Evolutionary conservation across 768 basidiomycete genomes (phyloP), one percentile per base, ranked within the genome.

Genomic region (Lyophyllum atratum): DNA sequence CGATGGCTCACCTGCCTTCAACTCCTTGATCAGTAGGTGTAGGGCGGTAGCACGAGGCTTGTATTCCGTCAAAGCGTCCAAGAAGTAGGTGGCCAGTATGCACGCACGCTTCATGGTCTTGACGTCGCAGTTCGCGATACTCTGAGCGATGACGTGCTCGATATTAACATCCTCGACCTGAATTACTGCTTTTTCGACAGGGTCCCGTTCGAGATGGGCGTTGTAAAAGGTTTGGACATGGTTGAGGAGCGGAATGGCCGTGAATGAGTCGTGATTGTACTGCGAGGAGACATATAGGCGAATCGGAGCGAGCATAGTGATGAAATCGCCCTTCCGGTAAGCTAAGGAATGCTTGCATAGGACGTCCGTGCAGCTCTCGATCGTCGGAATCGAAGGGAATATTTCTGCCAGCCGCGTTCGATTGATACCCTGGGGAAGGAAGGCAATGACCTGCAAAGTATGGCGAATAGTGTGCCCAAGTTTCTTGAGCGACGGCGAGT

Each of bases 241-340:
- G 11, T 24, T 7, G 14, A 55, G 47, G 12, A 58, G 49, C n/a
- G 56, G 56, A 21, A 43, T 19, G 37, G 34, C 37, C 12, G 17
- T 5, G 21, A 19, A 17, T 12, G 39, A 29, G 12, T 31, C 22
- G n/a, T 14, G 26, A 21, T 52, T 47, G 45, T 34, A 22, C 14
- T 33, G 25, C 3, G 22, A 29, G 8, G 37, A 48, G 2, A 62
- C 49, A 43, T 59, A 59, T 28, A 62, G 61, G 33, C 58, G 54
- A 10, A 62, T 59, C 4, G 61, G 61, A 24, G 60, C 57, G 24
- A 62, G 54, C n/a, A 59, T 25, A 3, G 60, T 62, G 19, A 62
- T 50, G 47, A 55, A 55, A 15, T 47, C 54, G 11, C 33, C 37
- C 49, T 59, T 56, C 14, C 22, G 28, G 29, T 62, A 58, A 12